Conservation (phyloP, 1,139 yeast genomes). For the Candida frijolesensis region DNA sequence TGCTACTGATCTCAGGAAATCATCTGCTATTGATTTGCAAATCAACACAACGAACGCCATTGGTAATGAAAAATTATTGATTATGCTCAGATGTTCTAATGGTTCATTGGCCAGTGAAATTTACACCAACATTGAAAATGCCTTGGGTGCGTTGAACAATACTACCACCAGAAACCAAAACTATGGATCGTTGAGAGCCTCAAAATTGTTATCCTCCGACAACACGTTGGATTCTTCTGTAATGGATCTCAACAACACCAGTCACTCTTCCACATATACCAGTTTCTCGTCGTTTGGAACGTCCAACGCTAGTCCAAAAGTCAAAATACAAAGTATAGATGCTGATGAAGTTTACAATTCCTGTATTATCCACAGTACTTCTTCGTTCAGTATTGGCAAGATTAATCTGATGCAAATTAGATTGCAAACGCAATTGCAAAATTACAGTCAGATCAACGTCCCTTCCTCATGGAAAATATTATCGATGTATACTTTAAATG, state of each 20-base stretch:
- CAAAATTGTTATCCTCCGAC: conserved; percentile 27
- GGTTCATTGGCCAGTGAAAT: conserved; percentile 30
- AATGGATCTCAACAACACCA: conserved; percentile 29
- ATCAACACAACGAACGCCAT: conserved; percentile 35
- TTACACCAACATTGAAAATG: conserved; percentile 28
- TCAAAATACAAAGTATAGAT: conserved; percentile 1
- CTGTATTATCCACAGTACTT: conserved; percentile 25
- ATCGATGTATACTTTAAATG: conserved; percentile 39
- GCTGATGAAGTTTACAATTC: conserved; percentile 14
- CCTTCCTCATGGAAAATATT: conserved; percentile 49
- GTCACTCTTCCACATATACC: conserved; percentile 39
- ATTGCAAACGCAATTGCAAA: conserved; percentile 36
- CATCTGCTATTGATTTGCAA: conserved; percentile 47
- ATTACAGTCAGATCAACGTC: conserved; percentile 30
- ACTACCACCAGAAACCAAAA: conserved; percentile 19
- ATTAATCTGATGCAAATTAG: conserved; percentile 34
- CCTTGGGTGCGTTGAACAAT: conserved; percentile 25
- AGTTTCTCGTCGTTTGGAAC: conserved; percentile 29
- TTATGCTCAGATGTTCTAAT: conserved; percentile 39
- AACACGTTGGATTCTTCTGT: conserved; percentile 41
- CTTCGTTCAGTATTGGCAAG: conserved; percentile 26
- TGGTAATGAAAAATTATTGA: conserved; percentile 28
- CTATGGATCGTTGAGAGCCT: conserved; percentile 21
- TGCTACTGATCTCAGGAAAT: conserved; percentile 30
- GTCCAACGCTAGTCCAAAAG: background rate